Evolutionary conservation across 305 asterid species (phyloP).

Genomic region (Withania somnifera): DNA sequence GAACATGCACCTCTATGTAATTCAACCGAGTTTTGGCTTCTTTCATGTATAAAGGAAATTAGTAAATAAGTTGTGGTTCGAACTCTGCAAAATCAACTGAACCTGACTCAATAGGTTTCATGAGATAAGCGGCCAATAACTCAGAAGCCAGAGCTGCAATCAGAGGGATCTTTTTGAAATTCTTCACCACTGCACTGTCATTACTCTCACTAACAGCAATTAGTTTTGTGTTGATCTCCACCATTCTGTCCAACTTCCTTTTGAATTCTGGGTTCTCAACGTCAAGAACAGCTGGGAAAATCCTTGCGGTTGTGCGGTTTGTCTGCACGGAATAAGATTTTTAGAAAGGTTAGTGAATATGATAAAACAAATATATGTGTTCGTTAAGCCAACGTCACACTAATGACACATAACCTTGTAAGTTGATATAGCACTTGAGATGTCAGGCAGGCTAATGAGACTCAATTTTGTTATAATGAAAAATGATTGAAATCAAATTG

Average conservation of each 20-base stretch:
- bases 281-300: conserved; percentile 90
- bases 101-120: conserved; percentile 94
- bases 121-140: conserved; percentile 67
- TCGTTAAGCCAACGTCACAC: background rate
- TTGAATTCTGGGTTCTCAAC: conserved; percentile 98
- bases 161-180: conserved; percentile 76
- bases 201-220: conserved; percentile 56
- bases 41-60: background rate
- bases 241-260: conserved; percentile 89
- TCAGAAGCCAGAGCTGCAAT: conserved; percentile 76
- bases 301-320: conserved; percentile 90
- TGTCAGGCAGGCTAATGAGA: background rate
- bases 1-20: background rate
- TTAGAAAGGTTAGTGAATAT: background rate
- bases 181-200: conserved; percentile 67
- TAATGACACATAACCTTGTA: background rate
- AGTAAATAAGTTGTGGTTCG: conserved; percentile 73
- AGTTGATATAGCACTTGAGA: background rate
- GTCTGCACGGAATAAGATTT: conserved; percentile 36
- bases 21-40: background rate
- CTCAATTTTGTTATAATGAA: background rate
- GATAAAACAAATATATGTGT: background rate
- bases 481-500: background rate
- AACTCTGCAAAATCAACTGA: conserved; percentile 83
- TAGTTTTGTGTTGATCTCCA: conserved; percentile 53